Percentiles rank a stretch among this genome's conserved stretches.
Evolutionary conservation across 2,329 filamentous ascomycete genomes (phyloP).

Genomic region (Ophiocordyceps robertsii): DNA sequence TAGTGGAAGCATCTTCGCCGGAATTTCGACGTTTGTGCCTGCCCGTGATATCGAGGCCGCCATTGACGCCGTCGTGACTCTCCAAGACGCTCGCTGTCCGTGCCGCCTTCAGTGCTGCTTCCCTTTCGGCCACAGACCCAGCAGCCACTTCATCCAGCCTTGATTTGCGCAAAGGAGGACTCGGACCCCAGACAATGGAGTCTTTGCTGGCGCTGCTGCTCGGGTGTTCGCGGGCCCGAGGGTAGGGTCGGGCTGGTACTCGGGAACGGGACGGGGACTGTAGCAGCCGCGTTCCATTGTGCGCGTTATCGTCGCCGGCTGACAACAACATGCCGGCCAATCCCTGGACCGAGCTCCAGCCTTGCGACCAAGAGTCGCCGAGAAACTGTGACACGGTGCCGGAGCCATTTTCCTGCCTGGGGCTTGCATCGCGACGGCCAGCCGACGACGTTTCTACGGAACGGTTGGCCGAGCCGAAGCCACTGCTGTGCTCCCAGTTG

Average conservation of each 20-base stretch:
- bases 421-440: constrained; percentile 17
- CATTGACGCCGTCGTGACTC: constrained; percentile 46
- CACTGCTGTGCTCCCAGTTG: constrained; percentile 14
- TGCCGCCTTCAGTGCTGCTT: constrained; percentile 39
- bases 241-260: constrained; percentile 9
- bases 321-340: constrained; percentile 33
- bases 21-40: constrained; percentile 55
- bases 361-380: constrained; percentile 37
- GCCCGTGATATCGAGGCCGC: constrained; percentile 39
- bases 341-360: constrained; percentile 42
- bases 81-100: constrained; percentile 47
- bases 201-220: constrained; percentile 6
- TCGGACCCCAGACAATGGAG: constrained; percentile 33
- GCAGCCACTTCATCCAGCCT: constrained; percentile 35
- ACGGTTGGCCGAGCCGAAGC: constrained; percentile 23
- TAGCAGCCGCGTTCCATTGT: not conserved
- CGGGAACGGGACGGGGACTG: not conserved
- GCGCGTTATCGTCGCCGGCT: constrained; percentile 10
- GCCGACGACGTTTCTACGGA: constrained; percentile 34
- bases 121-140: constrained; percentile 38
- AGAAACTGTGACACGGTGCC: constrained; percentile 27
- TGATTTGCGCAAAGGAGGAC: constrained; percentile 25
- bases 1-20: constrained; percentile 39
- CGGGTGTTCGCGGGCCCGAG: constrained; percentile 8
- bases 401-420: constrained; percentile 18